phyloP scores from a whole-genome alignment of 1,139 yeast genomes.

The Kodamaea alishanica region DNA sequence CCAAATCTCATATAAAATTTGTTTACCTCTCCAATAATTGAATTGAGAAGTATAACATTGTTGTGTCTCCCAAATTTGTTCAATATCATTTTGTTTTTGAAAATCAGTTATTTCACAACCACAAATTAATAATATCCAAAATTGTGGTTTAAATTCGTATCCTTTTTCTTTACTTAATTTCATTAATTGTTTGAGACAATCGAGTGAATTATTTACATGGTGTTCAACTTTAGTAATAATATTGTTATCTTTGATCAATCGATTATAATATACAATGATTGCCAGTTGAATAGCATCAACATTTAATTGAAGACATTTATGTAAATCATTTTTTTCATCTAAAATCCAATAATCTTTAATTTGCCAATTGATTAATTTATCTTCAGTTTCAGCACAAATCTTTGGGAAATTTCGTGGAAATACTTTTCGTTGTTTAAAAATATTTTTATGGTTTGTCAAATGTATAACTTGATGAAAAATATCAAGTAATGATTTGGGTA shows the following conservation, averaged over 20 bases:
- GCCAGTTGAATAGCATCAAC: slow-evolving; percentile 42
- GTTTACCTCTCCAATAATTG: slow-evolving; percentile 55
- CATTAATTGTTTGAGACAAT: slow-evolving; percentile 29
- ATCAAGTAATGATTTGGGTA: slow-evolving; percentile 43
- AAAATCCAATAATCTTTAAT: slow-evolving; percentile 41
- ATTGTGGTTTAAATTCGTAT: slow-evolving; percentile 30
- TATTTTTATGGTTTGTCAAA: slow-evolving; percentile 51
- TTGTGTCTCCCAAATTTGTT: slow-evolving; percentile 28
- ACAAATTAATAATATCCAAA: slow-evolving; percentile 49
- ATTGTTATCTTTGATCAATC: slow-evolving; percentile 38
- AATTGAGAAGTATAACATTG: slow-evolving; percentile 11
- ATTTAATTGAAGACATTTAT: slow-evolving; percentile 37
- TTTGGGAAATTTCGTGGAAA: slow-evolving; percentile 54
- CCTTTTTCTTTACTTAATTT: slow-evolving; percentile 11
- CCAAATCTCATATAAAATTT: slow-evolving; percentile 52
- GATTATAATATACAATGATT: slow-evolving; percentile 40
- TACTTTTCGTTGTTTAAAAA: slow-evolving; percentile 41
- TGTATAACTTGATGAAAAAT: slow-evolving; percentile 46
- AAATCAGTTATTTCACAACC: slow-evolving; percentile 40
- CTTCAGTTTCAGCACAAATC: slow-evolving; percentile 53
- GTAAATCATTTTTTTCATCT: slow-evolving; percentile 25
- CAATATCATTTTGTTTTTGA: slow-evolving; percentile 26
- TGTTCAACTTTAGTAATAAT: slow-evolving; percentile 24
- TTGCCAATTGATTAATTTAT: slow-evolving; percentile 44
- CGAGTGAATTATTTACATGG: neutral